phyloP scores from a whole-genome alignment of 2,329 filamentous ascomycete genomes.

The Torrubiella hemipterigena region DNA sequence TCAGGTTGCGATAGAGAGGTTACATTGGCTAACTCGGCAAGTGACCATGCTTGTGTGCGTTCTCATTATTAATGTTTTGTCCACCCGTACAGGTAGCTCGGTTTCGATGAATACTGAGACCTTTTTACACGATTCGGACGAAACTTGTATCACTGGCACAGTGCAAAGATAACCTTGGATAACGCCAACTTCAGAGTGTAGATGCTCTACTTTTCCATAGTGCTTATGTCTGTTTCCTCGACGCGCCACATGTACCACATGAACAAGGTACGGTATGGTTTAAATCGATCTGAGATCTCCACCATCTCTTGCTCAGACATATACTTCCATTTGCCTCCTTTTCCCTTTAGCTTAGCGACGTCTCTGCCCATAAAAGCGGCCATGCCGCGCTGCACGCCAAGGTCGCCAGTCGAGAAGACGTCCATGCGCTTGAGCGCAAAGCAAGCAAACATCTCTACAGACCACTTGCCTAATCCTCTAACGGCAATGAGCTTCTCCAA shows the following conservation, averaged over 20 bases:
- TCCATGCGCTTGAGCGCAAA: conserved; percentile 93
- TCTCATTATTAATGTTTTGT: too few species aligned
- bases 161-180: too few species aligned
- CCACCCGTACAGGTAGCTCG: too few species aligned
- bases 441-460: conserved; percentile 94
- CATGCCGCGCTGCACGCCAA: conserved; percentile 92
- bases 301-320: conserved; percentile 92
- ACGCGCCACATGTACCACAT: conserved; percentile 99
- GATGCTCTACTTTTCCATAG: conserved; percentile 36
- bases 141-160: too few species aligned
- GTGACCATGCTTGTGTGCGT: too few species aligned
- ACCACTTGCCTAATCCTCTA: conserved; percentile 79
- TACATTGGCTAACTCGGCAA: too few species aligned
- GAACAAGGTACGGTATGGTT: conserved; percentile 80
- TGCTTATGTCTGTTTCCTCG: conserved; percentile 63
- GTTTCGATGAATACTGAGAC: too few species aligned
- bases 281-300: conserved; percentile 66
- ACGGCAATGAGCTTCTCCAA: conserved; percentile 74
- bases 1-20: too few species aligned
- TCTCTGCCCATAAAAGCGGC: conserved; percentile 76
- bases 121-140: too few species aligned
- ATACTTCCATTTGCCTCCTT: conserved; percentile 92
- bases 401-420: conserved; percentile 82
- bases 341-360: conserved; percentile 68
- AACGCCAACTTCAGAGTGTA: too few species aligned